A percentile compares a stretch with the other conserved stretches of the same genome.
Evolutionary conservation across 179 eudicot species (phyloP).

Genomic region (Vitellaria paradoxa): DNA sequence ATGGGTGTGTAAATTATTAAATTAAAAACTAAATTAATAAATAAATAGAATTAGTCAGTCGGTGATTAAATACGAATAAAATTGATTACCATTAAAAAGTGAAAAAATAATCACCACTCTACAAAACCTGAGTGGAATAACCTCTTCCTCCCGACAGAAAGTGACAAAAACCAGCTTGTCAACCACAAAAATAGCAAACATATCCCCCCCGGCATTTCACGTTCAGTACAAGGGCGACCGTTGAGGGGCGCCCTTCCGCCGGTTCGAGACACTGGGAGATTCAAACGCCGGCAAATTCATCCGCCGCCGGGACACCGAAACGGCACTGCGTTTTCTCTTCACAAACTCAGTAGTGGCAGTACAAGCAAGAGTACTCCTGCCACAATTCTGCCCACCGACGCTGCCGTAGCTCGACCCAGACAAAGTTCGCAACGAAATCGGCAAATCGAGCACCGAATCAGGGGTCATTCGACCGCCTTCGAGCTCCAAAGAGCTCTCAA

Average conservation of each 20-base stretch:
- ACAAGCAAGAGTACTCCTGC: conserved; percentile 12
- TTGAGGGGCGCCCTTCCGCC: conserved; percentile 43
- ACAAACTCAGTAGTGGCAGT: conserved; percentile 38
- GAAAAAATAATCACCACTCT: too few relatives aligned
- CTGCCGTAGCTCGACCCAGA: conserved; percentile 31
- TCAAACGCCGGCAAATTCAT: not conserved
- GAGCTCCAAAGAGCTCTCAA: conserved; percentile 21
- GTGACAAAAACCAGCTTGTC: not conserved
- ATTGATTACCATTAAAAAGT: too few relatives aligned
- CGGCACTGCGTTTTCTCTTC: conserved; percentile 35
- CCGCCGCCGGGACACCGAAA: conserved; percentile 14
- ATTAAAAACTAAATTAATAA: too few relatives aligned
- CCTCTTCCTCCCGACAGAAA: not conserved
- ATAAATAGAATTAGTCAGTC: too few relatives aligned
- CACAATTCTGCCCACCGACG: conserved; percentile 10
- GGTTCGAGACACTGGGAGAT: conserved; percentile 18
- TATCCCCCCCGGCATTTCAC: not conserved
- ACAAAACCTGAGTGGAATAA: not conserved
- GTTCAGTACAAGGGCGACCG: conserved; percentile 38
- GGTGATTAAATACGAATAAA: too few relatives aligned
- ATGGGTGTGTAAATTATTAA: too few relatives aligned
- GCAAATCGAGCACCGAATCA: conserved; percentile 33
- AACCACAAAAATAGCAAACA: conserved; percentile 1
- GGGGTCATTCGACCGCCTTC: conserved; percentile 30
- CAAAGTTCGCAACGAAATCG: conserved; percentile 16